Evolutionary conservation across 1,139 yeast species (phyloP), one percentile per base, ranked within the genome.

Genomic region (Scheffersomyces parashehatae): DNA sequence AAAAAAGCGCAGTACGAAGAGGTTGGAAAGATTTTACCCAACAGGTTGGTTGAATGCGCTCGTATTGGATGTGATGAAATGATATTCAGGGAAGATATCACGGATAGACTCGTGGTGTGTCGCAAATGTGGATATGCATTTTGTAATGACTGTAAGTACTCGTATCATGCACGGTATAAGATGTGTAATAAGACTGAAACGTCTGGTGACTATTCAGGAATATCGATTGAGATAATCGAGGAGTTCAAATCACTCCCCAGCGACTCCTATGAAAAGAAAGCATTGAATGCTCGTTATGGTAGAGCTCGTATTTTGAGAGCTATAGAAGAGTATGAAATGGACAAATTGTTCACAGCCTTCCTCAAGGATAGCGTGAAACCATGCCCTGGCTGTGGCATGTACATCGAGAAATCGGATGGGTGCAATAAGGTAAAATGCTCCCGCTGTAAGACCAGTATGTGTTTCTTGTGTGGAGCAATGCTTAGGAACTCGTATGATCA

Each of bases 401-500:
- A 76, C 3, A 77, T 82, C n/a, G 83, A 82, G 48, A 73, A 81
- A 50, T 63, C 74, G 12, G 85, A 81, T 53, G 90, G 90, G 3
- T 84, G 90, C 57, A 83, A 84, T 55, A 82, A 81, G 54, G 82
- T 84, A 85, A 72, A 68, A 28, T 83, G 90, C 54, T 52, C 71
- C 0, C 64, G 73, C 5, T 84, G 89, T 51, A 54, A 56, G 7
- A 67, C 76, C 0, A 57, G 60, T 39, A 83, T 83, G 53, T 84
- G 90, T 54, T 81, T 76, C 48, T 49, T 81, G 13, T 84, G 90
- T 61, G 83, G 82, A 0, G 57, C 55, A 1, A 52, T 61, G 4
- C 64, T 81, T 40, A 60, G 60, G 24, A 58, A 60, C 1, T 59
- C 54, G 5, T 83, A 84, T 55, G 68, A 64, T 15, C 89, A 84